These are phyloP conservation scores for Cardamine occulta DNA, from an alignment of 345 rosid genomes.

Conservation along the genomic window DNA sequence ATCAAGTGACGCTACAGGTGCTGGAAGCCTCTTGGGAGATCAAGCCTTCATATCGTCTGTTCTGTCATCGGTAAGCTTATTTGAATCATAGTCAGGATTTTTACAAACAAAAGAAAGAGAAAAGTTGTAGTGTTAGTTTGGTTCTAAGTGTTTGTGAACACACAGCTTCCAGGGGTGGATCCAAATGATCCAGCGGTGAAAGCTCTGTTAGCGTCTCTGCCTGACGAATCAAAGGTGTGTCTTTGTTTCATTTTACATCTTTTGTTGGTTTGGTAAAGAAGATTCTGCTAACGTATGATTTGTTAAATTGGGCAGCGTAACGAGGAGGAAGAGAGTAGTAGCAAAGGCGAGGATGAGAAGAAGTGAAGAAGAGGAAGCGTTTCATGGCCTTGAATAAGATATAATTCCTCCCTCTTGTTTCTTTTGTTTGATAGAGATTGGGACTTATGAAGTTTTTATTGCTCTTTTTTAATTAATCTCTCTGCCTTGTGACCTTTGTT, in stretches of 20 bases:
- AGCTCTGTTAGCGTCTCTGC: slow-evolving; percentile 72
- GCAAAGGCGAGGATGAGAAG: slow-evolving; percentile 45
- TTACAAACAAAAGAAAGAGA: background rate
- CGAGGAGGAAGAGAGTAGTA: slow-evolving; percentile 43
- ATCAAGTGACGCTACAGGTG: slow-evolving; percentile 48
- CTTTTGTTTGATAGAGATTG: slow-evolving; percentile 23
- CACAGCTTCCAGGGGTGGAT: slow-evolving; percentile 89
- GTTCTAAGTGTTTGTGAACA: slow-evolving; percentile 21
- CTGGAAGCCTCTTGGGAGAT: slow-evolving; percentile 57
- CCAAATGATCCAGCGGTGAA: slow-evolving; percentile 76
- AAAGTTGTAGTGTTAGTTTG: slow-evolving; percentile 5
- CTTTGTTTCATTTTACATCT: background rate
- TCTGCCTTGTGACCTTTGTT: slow-evolving; percentile 8
- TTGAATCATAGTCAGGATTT: background rate
- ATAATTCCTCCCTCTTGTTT: slow-evolving; percentile 1
- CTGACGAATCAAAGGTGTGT: slow-evolving; percentile 66
- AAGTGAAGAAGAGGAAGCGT: slow-evolving; percentile 26
- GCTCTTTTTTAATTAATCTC: slow-evolving; percentile 1
- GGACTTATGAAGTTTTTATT: slow-evolving; percentile 5
- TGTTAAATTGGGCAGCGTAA: slow-evolving; percentile 33
- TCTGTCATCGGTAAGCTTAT: slow-evolving; percentile 65
- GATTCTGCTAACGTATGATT: slow-evolving; percentile 1
- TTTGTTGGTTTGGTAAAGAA: background rate
- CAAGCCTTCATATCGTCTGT: slow-evolving; percentile 81
- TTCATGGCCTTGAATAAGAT: slow-evolving; percentile 10